Evolutionary conservation across 2,329 filamentous ascomycete species (phyloP).

Genomic region (Rhynchosporium secalis): DNA sequence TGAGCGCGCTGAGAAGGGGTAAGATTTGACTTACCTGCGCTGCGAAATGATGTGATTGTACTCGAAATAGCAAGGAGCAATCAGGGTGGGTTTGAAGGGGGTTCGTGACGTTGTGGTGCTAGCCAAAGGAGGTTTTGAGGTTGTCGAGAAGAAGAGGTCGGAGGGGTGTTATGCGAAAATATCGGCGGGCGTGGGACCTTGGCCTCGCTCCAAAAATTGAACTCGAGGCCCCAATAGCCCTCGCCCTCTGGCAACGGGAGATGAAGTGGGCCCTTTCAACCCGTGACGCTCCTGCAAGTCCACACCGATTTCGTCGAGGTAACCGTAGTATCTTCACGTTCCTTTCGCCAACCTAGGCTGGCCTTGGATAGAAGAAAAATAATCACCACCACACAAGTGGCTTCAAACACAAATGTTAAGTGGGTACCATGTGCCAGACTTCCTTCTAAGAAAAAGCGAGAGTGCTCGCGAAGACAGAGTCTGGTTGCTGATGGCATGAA

Average conservation of each 20-base stretch:
- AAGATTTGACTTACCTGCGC: not conserved
- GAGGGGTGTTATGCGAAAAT: slow-evolving; percentile 3
- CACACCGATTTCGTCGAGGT: not conserved
- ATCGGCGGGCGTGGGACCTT: not conserved
- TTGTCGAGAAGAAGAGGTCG: not conserved
- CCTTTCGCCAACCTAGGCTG: not conserved
- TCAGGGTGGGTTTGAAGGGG: not conserved
- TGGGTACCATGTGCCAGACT: not conserved
- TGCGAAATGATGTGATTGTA: not conserved
- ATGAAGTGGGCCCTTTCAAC: not conserved
- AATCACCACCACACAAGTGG: not conserved
- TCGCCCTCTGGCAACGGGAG: not conserved
- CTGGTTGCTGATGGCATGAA: not conserved
- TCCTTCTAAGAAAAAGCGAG: not conserved
- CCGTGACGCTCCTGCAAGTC: not conserved
- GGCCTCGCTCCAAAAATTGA: slow-evolving; percentile 1
- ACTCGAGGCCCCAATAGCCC: slow-evolving; percentile 1
- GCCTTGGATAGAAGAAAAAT: not conserved
- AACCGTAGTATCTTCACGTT: not conserved
- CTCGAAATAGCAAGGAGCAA: slow-evolving; percentile 10
- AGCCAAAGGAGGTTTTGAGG: not conserved
- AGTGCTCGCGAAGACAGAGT: not conserved
- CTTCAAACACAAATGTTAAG: not conserved
- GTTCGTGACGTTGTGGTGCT: not conserved
- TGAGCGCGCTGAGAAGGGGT: not conserved